Percentiles rank a stretch among this genome's conserved stretches.
These are phyloP conservation scores for Powellomyces hirtus DNA, from an alignment of 192 early-diverging fungal species.

Conservation along the genomic window DNA sequence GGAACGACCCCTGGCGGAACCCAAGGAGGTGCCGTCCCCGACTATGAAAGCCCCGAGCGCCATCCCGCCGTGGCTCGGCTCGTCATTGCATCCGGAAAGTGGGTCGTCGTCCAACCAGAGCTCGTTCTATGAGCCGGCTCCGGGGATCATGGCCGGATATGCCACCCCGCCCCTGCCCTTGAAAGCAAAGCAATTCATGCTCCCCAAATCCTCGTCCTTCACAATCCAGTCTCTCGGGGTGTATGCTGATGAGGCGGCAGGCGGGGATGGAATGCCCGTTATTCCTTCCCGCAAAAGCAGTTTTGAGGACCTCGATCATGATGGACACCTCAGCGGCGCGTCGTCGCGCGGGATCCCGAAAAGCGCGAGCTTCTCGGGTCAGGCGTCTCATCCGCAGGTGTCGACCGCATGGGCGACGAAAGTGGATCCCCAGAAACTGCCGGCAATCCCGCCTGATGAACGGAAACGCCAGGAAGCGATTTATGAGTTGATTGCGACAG, in stretches of 20 bases:
- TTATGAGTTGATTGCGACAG: conserved; percentile 75
- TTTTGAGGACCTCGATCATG: conserved; percentile 1
- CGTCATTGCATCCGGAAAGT: not conserved
- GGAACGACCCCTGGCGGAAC: not conserved
- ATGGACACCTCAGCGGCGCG: not conserved
- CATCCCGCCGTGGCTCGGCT: not conserved
- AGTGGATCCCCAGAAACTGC: conserved; percentile 37
- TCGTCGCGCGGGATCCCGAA: not conserved
- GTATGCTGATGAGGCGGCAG: not conserved
- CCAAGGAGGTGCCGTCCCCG: not conserved
- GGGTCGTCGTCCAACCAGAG: not conserved
- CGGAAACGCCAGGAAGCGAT: conserved; percentile 79
- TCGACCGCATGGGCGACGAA: conserved; percentile 24
- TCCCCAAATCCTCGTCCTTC: conserved; percentile 14
- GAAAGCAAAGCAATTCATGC: not conserved
- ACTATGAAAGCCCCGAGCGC: not conserved
- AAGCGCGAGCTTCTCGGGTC: conserved; percentile 11
- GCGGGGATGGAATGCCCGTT: not conserved
- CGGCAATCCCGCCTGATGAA: conserved; percentile 57
- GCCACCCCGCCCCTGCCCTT: conserved; percentile 12
- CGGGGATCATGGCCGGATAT: not conserved
- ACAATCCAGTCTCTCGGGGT: not conserved
- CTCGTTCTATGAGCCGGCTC: conserved; percentile 7
- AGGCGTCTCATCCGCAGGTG: conserved; percentile 9
- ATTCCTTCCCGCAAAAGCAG: not conserved